Conservation (phyloP, 805 yeast species). For the Kuraishia ogatae region DNA sequence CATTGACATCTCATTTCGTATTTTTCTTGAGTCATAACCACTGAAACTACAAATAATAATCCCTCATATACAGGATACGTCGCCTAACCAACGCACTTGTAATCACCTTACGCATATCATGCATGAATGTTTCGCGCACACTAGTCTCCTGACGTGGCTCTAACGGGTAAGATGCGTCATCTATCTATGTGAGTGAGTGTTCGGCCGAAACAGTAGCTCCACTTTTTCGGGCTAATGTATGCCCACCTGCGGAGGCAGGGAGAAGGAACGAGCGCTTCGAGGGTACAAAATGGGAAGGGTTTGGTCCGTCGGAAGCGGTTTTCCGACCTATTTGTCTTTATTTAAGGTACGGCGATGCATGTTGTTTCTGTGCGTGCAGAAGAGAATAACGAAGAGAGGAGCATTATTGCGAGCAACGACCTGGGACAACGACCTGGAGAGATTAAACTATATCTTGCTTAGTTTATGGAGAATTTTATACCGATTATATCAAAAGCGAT, state of each 20-base stretch:
- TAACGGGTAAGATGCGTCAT: background rate
- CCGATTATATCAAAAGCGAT: no score
- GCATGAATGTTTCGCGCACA: background rate
- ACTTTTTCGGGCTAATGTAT: background rate
- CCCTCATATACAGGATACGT: background rate
- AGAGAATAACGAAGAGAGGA: no score
- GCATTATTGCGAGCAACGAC: no score
- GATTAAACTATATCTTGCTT: no score
- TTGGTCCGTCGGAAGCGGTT: background rate
- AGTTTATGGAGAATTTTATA: no score
- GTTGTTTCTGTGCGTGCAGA: no score
- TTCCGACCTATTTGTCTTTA: constrained; percentile 25
- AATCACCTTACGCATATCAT: background rate
- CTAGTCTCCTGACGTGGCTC: background rate
- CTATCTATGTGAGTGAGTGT: background rate
- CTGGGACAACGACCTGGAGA: no score
- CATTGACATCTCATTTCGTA: background rate
- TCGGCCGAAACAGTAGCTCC: background rate
- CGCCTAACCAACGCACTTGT: background rate
- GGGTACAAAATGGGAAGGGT: background rate
- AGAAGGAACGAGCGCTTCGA: background rate
- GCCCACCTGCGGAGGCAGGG: background rate
- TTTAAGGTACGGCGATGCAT: constrained; percentile 18
- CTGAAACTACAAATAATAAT: background rate
- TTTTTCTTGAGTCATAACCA: background rate